Percentiles rank a stretch among this genome's conserved stretches.
phyloP scores from a whole-genome alignment of 2,329 filamentous ascomycete genomes.

The Cladophialophora carrionii region DNA sequence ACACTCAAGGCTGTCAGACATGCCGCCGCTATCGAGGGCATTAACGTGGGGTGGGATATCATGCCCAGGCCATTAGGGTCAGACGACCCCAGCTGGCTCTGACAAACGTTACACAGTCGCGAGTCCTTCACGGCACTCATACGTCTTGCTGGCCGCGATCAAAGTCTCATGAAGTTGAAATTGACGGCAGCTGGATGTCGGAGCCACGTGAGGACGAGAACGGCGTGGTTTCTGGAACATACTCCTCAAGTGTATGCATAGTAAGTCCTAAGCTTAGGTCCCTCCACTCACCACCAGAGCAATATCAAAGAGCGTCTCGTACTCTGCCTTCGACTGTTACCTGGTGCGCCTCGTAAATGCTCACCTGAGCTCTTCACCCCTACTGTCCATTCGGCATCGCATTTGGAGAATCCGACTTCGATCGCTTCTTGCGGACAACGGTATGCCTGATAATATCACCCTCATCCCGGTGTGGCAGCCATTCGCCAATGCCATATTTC shows the following conservation, averaged over 20 bases:
- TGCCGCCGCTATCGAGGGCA: conserved; percentile 53
- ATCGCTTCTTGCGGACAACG: conserved; percentile 18
- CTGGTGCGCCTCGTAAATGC: background rate
- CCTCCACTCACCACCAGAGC: background rate
- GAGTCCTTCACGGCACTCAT: background rate
- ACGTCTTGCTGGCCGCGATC: background rate
- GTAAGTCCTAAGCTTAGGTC: background rate
- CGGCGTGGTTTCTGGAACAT: background rate
- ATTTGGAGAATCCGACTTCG: background rate
- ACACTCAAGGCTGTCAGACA: conserved; percentile 54
- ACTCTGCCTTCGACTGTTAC: background rate
- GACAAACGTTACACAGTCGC: background rate
- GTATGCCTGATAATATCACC: conserved; percentile 70
- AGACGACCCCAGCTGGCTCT: conserved; percentile 42
- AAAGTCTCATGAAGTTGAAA: background rate
- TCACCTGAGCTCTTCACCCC: background rate
- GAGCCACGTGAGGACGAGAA: background rate
- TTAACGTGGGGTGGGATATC: conserved; percentile 54
- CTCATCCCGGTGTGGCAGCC: conserved; percentile 66
- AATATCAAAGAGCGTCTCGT: background rate
- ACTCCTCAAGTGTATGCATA: background rate
- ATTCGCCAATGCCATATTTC: conserved; percentile 70
- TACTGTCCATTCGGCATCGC: background rate
- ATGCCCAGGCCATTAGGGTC: conserved; percentile 58
- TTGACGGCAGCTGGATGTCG: background rate